phyloP scores from a whole-genome alignment of 176 grass and related monocot genomes.

The Triticum urartu region DNA sequence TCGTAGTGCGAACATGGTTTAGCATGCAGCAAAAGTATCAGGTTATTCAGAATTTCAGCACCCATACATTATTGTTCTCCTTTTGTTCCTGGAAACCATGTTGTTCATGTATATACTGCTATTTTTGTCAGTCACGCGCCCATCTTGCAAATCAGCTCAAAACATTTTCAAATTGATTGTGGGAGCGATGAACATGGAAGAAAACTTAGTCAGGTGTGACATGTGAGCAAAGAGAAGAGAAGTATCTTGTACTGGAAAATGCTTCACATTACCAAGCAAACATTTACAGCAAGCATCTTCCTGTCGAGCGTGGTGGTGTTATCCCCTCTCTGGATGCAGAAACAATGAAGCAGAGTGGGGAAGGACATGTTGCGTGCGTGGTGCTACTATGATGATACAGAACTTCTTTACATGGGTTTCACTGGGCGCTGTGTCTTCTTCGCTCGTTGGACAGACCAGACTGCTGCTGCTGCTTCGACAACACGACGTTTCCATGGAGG shows the following conservation, averaged over 20 bases:
- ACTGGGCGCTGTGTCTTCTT: slow-evolving; percentile 38
- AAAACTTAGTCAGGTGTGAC: neutral
- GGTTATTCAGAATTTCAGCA: slow-evolving; percentile 36
- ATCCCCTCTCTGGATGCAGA: neutral
- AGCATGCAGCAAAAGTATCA: slow-evolving; percentile 5
- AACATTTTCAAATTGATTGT: neutral
- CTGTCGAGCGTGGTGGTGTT: neutral
- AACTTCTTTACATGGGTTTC: slow-evolving; percentile 23
- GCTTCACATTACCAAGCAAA: slow-evolving; percentile 21
- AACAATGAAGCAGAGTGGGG: neutral
- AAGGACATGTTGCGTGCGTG: neutral
- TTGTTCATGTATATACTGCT: neutral
- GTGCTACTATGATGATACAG: neutral
- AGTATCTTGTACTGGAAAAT: slow-evolving; percentile 6
- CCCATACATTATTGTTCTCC: neutral
- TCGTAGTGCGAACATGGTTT: slow-evolving; percentile 20
- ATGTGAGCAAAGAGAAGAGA: neutral
- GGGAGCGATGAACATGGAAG: neutral
- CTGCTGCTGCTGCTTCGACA: slow-evolving; percentile 48
- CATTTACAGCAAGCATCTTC: slow-evolving; percentile 38
- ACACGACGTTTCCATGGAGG: slow-evolving; percentile 56
- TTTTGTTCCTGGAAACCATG: neutral
- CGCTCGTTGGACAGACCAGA: slow-evolving; percentile 15
- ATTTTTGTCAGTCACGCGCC: neutral
- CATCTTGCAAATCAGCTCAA: neutral